Conservation (phyloP, 192 early-diverging fungal genomes). For the Endogone sp. region DNA sequence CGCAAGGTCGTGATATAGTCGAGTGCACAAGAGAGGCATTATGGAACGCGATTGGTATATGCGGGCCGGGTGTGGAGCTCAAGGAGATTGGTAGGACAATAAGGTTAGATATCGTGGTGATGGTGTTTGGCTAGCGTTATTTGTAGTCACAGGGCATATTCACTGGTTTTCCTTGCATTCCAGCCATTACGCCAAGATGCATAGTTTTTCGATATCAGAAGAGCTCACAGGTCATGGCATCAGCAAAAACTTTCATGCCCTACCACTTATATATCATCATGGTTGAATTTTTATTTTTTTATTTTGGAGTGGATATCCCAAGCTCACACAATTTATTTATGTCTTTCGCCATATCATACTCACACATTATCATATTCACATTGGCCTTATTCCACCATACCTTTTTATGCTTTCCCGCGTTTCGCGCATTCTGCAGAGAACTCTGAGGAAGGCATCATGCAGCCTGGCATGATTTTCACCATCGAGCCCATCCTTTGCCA, state of each 20-base stretch:
- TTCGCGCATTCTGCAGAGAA: conserved; percentile 37
- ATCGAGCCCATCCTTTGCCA: conserved; percentile 88
- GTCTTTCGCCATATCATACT: too few species aligned
- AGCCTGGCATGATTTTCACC: conserved; percentile 80
- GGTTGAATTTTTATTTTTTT: conserved; percentile 23
- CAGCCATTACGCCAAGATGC: conserved; percentile 34
- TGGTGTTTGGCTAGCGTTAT: background rate
- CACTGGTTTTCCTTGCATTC: too few species aligned
- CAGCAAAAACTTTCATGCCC: conserved; percentile 78
- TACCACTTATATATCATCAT: conserved; percentile 79
- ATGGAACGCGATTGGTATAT: conserved; percentile 58
- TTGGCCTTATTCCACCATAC: background rate
- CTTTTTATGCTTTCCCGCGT: background rate
- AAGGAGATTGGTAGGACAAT: conserved; percentile 65
- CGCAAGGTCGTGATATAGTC: conserved; percentile 46
- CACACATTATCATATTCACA: too few species aligned
- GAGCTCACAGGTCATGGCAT: conserved; percentile 89
- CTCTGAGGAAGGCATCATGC: conserved; percentile 66
- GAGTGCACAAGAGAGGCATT: conserved; percentile 53
- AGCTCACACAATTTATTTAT: background rate
- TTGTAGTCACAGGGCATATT: too few species aligned
- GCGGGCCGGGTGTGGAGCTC: conserved; percentile 70
- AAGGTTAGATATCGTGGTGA: conserved; percentile 21
- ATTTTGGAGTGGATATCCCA: background rate
- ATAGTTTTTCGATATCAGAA: conserved; percentile 59